A percentile compares a stretch with the other conserved stretches of the same genome.
These are phyloP conservation scores for Didymella sp. DNA, from an alignment of 2,329 filamentous ascomycete genomes.

Conservation along the genomic window DNA sequence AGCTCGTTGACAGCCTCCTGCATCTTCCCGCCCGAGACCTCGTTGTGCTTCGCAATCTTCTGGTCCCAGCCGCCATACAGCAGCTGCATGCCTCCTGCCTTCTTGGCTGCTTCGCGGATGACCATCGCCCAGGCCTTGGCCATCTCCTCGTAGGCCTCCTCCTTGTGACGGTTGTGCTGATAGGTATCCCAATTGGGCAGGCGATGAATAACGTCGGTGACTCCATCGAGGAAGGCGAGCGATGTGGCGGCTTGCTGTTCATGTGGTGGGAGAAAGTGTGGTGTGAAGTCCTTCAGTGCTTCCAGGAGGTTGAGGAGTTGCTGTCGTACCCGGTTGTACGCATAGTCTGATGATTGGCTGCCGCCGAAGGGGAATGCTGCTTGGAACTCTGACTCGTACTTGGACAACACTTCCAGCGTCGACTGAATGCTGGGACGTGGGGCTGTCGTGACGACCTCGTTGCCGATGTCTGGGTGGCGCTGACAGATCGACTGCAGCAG, in stretches of 20 bases:
- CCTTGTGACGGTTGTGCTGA: conserved; percentile 89
- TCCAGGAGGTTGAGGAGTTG: conserved; percentile 82
- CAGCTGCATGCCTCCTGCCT: conserved; percentile 83
- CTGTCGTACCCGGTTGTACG: conserved; percentile 90
- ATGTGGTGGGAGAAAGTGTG: conserved; percentile 91
- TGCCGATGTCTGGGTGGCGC: conserved; percentile 81
- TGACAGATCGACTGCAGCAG: conserved; percentile 93
- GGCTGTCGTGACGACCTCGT: conserved; percentile 82
- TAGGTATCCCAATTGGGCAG: conserved; percentile 91
- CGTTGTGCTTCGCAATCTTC: conserved; percentile 84
- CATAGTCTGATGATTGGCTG: conserved; percentile 85
- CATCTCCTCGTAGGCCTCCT: conserved; percentile 95
- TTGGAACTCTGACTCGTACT: conserved; percentile 80
- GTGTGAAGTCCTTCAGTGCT: conserved; percentile 90
- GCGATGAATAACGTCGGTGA: conserved; percentile 86
- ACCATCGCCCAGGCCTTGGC: conserved; percentile 91
- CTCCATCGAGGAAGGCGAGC: conserved; percentile 85
- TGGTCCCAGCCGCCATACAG: conserved; percentile 94
- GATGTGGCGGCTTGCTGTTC: conserved; percentile 85
- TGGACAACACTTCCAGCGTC: conserved; percentile 78
- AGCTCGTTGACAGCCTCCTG: conserved; percentile 81
- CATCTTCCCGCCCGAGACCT: conserved; percentile 82
- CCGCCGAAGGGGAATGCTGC: conserved; percentile 85
- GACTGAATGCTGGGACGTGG: conserved; percentile 86
- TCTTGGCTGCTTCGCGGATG: conserved; percentile 87